A percentile compares a stretch with the other conserved stretches of the same genome.
These are phyloP conservation scores for Pogostemon cablin DNA, from an alignment of 257 asterid genomes.

Conservation along the genomic window DNA sequence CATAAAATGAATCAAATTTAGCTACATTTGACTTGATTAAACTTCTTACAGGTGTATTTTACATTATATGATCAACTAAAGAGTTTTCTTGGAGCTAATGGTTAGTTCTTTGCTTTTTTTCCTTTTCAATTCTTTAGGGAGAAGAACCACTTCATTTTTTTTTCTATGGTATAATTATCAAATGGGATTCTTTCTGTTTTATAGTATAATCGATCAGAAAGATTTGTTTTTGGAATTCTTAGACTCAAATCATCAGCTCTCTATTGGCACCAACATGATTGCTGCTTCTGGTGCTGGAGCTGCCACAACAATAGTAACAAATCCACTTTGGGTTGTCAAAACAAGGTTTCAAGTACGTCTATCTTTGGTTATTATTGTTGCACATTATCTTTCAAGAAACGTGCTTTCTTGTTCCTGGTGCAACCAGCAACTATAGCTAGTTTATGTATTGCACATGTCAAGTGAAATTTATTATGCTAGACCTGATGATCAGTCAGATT, in stretches of 20 bases:
- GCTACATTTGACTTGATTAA: slow-evolving; percentile 22
- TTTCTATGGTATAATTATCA: slow-evolving; percentile 10
- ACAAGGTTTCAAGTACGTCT: slow-evolving; percentile 82
- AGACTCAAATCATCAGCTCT: slow-evolving; percentile 72
- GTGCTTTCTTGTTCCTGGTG: slow-evolving; percentile 18
- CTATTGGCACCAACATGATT: slow-evolving; percentile 80
- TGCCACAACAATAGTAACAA: slow-evolving; percentile 83
- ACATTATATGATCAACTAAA: slow-evolving; percentile 85
- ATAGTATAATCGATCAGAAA: slow-evolving; percentile 16
- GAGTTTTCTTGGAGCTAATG: slow-evolving; percentile 66
- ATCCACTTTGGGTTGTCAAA: slow-evolving; percentile 99
- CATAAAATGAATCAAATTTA: slow-evolving; percentile 3
- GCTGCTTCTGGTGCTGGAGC: slow-evolving; percentile 99
- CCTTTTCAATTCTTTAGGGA: slow-evolving; percentile 8
- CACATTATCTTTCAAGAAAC: slow-evolving; percentile 17
- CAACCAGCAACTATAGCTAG: not conserved
- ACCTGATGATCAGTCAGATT: not conserved
- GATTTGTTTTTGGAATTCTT: slow-evolving; percentile 32
- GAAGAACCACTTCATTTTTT: not conserved
- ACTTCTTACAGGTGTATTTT: slow-evolving; percentile 71
- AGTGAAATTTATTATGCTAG: slow-evolving; percentile 16
- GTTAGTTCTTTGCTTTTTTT: slow-evolving; percentile 47
- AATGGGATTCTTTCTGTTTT: not conserved
- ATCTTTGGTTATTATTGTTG: slow-evolving; percentile 9
- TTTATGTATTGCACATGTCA: slow-evolving; percentile 8